Evolutionary conservation across 2,329 filamentous ascomycete genomes (phyloP).

Genomic region (Alternaria sp.): DNA sequence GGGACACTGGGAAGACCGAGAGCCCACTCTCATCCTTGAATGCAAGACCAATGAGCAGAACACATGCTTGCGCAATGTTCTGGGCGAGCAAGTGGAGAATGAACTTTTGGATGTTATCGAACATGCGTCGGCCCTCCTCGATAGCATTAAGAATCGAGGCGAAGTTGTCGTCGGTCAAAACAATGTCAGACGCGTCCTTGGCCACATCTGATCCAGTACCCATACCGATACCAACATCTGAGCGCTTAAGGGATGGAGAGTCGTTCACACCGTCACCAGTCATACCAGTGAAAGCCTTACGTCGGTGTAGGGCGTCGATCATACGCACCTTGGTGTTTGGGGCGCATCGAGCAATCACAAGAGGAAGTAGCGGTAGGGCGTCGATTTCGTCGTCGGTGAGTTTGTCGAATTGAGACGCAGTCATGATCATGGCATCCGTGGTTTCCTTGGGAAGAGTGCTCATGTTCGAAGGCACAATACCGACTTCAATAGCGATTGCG

Average conservation of each 20-base stretch:
- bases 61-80: constrained; percentile 48
- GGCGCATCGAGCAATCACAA: constrained; percentile 56
- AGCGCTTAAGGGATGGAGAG: constrained; percentile 56
- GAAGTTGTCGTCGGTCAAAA: constrained; percentile 58
- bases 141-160: constrained; percentile 57
- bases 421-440: constrained; percentile 44
- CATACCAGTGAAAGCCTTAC: constrained; percentile 55
- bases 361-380: constrained; percentile 49
- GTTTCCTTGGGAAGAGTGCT: constrained; percentile 46
- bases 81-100: constrained; percentile 46
- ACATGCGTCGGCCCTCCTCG: constrained; percentile 56
- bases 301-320: constrained; percentile 55
- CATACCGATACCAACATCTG: constrained; percentile 59
- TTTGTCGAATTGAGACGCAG: constrained; percentile 54
- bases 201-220: constrained; percentile 57
- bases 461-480: constrained; percentile 55
- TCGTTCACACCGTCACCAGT: constrained; percentile 58
- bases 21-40: constrained; percentile 45
- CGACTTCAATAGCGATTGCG: constrained; percentile 57
- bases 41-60: constrained; percentile 47
- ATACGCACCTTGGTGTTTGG: constrained; percentile 58
- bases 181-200: constrained; percentile 57
- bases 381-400: constrained; percentile 55
- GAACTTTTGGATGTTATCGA: constrained; percentile 58
- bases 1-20: constrained; percentile 50